Conservation (phyloP, 2,329 filamentous ascomycete genomes). For the Colletotrichum sp. region DNA sequence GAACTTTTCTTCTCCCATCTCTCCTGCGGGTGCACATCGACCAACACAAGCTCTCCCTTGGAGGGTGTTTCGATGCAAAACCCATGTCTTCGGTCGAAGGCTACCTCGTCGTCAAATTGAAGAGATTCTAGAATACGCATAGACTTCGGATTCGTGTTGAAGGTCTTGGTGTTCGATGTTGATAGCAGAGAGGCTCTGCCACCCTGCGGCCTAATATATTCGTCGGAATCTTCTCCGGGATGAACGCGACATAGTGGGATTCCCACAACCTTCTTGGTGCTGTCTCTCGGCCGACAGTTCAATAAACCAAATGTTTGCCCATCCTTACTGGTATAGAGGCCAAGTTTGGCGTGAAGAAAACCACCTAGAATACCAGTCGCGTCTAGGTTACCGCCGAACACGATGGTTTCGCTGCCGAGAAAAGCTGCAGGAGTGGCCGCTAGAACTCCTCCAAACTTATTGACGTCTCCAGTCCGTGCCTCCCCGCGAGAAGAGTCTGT, state of each 20-base stretch:
- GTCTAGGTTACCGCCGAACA: not conserved
- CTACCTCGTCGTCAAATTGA: not conserved
- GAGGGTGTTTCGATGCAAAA: not conserved
- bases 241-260: not conserved
- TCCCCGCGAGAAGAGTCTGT: not conserved
- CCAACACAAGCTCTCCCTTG: not conserved
- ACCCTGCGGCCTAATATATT: not conserved
- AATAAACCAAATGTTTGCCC: not conserved
- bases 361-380: not conserved
- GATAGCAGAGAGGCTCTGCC: not conserved
- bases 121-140: not conserved
- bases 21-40: not conserved
- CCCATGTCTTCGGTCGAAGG: not conserved
- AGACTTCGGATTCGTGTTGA: rapidly evolving
- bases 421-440: not conserved
- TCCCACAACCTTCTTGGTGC: not conserved
- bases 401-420: not conserved
- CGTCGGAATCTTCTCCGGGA: not conserved
- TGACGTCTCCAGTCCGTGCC: not conserved
- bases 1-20: not conserved
- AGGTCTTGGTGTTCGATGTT: not conserved
- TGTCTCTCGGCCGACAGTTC: not conserved
- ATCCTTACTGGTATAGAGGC: not conserved
- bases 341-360: not conserved
- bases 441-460: not conserved